These are phyloP conservation scores for Podaxis sp. DNA, from an alignment of 768 basidiomycete species.

Conservation along the genomic window DNA sequence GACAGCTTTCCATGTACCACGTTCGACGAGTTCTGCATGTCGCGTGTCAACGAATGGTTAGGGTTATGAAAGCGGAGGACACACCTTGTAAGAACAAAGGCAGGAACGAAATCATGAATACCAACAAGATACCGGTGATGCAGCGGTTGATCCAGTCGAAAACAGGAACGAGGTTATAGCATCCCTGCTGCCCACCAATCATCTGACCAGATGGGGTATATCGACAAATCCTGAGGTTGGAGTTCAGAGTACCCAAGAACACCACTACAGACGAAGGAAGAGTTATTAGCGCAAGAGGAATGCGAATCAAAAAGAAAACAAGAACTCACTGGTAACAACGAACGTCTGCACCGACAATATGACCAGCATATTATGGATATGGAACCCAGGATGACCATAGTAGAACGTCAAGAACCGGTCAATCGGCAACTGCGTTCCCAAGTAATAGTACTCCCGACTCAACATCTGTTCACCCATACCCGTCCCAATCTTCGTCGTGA, in stretches of 20 bases:
- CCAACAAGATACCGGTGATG: slow-evolving; percentile 97
- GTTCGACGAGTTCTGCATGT: slow-evolving; percentile 83
- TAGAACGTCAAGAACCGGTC: slow-evolving; percentile 99
- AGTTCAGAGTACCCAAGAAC: slow-evolving; percentile 91
- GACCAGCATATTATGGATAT: slow-evolving; percentile 99
- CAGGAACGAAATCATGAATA: slow-evolving; percentile 96
- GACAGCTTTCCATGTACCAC: slow-evolving; percentile 90
- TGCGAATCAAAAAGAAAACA: neutral
- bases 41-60: slow-evolving; percentile 18
- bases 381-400: slow-evolving; percentile 99
- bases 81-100: slow-evolving; percentile 93
- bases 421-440: slow-evolving; percentile 96
- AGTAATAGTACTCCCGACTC: slow-evolving; percentile 97
- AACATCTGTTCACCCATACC: slow-evolving; percentile 99
- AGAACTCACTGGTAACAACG: slow-evolving; percentile 76
- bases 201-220: slow-evolving; percentile 75
- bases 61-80: slow-evolving; percentile 17
- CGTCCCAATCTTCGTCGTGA: slow-evolving; percentile 99
- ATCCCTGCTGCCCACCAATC: slow-evolving; percentile 78
- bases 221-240: slow-evolving; percentile 74
- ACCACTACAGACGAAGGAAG: slow-evolving; percentile 59
- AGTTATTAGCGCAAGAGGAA: slow-evolving; percentile 14
- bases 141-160: slow-evolving; percentile 95
- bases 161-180: slow-evolving; percentile 92
- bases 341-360: slow-evolving; percentile 97